A percentile compares a stretch with the other conserved stretches of the same genome.
phyloP scores from a whole-genome alignment of 495 filamentous ascomycete genomes.

The Elasticomyces elasticus region DNA sequence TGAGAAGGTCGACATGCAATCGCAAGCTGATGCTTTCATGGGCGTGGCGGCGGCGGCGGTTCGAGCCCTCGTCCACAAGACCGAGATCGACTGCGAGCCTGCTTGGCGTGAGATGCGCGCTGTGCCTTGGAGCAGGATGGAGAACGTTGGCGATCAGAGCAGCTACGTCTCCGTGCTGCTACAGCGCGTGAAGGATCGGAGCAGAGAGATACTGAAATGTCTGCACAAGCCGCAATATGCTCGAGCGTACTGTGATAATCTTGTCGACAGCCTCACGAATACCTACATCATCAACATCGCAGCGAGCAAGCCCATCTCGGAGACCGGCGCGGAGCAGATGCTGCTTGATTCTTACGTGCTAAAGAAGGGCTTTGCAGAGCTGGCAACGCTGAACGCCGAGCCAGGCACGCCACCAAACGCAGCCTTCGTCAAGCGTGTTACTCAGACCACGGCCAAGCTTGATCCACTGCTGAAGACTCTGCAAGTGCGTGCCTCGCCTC shows the following conservation, averaged over 20 bases:
- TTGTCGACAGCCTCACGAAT: conserved; percentile 74
- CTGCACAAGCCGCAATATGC: conserved; percentile 92
- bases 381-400: conserved; percentile 49
- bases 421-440: conserved; percentile 79
- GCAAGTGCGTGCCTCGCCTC: conserved; percentile 81
- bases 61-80: conserved; percentile 67
- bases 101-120: conserved; percentile 97
- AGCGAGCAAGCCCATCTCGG: conserved; percentile 78
- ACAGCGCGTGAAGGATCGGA: conserved; percentile 54
- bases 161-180: conserved; percentile 79
- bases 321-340: conserved; percentile 97
- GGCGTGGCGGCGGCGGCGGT: conserved; percentile 85
- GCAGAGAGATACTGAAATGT: conserved; percentile 61
- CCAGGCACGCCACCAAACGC: conserved; percentile 31
- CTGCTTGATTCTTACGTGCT: conserved; percentile 87
- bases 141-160: conserved; percentile 90
- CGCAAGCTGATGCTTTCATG: conserved; percentile 89
- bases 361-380: conserved; percentile 66
- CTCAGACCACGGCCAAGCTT: conserved; percentile 71
- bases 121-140: conserved; percentile 88
- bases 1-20: conserved; percentile 72
- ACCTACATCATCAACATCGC: conserved; percentile 76
- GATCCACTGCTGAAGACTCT: conserved; percentile 92
- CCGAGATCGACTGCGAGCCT: conserved; percentile 71
- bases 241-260: conserved; percentile 84